phyloP scores from a whole-genome alignment of 441 rosid genomes.

The Metrosideros polymorpha region DNA sequence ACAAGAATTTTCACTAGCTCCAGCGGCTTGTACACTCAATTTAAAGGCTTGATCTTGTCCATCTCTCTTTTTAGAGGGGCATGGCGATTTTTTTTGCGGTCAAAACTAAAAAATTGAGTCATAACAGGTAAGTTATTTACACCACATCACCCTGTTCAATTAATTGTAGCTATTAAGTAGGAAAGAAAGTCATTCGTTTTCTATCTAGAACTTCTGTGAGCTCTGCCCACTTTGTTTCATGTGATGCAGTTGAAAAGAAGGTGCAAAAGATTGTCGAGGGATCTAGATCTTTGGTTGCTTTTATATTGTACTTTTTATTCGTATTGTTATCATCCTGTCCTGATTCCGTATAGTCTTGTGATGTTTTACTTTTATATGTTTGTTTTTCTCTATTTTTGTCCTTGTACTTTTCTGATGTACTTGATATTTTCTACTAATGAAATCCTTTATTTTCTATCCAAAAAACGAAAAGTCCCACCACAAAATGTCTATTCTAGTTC shows the following conservation, averaged over 20 bases:
- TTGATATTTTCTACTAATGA: not conserved
- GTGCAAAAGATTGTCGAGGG: not conserved
- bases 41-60: not conserved
- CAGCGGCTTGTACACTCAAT: not conserved
- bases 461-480: not conserved
- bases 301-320: not conserved
- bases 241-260: not conserved
- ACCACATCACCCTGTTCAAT: not conserved
- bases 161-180: not conserved
- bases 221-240: not conserved
- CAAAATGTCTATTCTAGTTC: not conserved
- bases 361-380: not conserved
- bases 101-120: not conserved
- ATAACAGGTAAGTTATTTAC: not conserved
- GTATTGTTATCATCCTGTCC: not conserved
- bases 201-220: not conserved
- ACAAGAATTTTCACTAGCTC: not conserved
- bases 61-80: not conserved
- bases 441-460: not conserved
- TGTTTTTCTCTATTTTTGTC: not conserved
- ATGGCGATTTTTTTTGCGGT: not conserved
- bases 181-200: not conserved
- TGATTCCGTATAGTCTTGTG: not conserved
- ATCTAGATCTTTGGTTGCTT: not conserved
- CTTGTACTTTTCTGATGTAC: not conserved